These are phyloP conservation scores for Rugosomyces carneus DNA, from an alignment of 1,284 basidiomycete genomes.

Conservation along the genomic window DNA sequence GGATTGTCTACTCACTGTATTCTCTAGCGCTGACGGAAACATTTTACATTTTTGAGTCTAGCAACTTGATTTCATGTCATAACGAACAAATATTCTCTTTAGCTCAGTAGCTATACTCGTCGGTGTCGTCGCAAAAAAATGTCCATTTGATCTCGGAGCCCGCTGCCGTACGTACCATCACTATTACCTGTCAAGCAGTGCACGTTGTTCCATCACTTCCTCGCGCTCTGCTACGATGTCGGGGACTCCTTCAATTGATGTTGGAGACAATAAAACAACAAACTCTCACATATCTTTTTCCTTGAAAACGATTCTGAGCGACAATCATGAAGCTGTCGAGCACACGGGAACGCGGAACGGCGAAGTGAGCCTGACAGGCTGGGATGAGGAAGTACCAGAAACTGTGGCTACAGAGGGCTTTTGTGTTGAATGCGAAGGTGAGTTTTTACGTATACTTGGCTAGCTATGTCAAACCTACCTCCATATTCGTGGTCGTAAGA, in stretches of 20 bases:
- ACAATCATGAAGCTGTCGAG: conserved; percentile 54
- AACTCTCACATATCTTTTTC: conserved; percentile 37
- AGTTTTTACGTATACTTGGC: conserved; percentile 15
- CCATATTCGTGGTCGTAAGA: conserved; percentile 37
- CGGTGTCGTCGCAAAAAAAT: too few relatives aligned
- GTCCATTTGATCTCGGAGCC: too few relatives aligned
- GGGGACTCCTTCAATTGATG: conserved; percentile 5
- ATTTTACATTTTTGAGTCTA: too few relatives aligned
- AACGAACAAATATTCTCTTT: too few relatives aligned
- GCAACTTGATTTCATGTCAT: too few relatives aligned
- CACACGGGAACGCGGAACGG: conserved; percentile 34
- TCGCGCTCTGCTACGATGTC: conserved; percentile 10
- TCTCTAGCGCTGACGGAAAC: too few relatives aligned
- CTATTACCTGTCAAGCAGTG: too few relatives aligned
- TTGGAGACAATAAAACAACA: conserved; percentile 14
- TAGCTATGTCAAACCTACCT: neutral
- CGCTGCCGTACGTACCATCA: too few relatives aligned
- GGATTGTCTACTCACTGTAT: too few relatives aligned
- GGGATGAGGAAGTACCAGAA: conserved; percentile 58
- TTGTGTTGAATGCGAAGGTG: conserved; percentile 81
- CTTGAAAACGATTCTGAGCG: conserved; percentile 58
- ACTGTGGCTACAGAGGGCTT: conserved; percentile 52
- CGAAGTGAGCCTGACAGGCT: conserved; percentile 39
- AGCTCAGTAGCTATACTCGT: too few relatives aligned
- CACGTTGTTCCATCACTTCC: conserved; percentile 8